These are phyloP conservation scores for Aphanoascus verrucosus DNA, from an alignment of 2,329 filamentous ascomycete genomes.

Conservation along the genomic window DNA sequence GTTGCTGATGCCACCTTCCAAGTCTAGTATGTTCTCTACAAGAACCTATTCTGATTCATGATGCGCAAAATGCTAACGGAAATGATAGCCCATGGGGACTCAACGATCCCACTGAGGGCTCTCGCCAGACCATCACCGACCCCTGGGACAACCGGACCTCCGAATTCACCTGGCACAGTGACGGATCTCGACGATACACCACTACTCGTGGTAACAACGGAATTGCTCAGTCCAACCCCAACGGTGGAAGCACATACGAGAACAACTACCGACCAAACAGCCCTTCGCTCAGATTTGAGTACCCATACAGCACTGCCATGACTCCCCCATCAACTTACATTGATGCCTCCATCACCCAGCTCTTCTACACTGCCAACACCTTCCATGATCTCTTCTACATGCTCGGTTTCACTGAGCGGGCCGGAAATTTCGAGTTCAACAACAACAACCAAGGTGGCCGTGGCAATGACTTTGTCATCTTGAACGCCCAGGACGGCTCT, in stretches of 20 bases:
- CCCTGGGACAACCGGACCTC: constrained; percentile 12
- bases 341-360: constrained; percentile 14
- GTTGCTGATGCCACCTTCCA: constrained; percentile 13
- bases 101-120: constrained; percentile 15
- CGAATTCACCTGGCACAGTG: constrained; percentile 13
- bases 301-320: constrained; percentile 10
- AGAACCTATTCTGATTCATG: background rate
- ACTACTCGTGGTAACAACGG: constrained; percentile 14
- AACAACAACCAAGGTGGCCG: constrained; percentile 13
- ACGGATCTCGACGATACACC: constrained; percentile 8
- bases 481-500: constrained; percentile 15
- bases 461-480: constrained; percentile 13
- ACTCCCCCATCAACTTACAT: constrained; percentile 9
- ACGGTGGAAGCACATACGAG: constrained; percentile 8
- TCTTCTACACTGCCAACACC: constrained; percentile 14
- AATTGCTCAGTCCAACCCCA: constrained; percentile 14
- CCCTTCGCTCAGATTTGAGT: constrained; percentile 10
- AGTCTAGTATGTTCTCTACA: constrained; percentile 11
- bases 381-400: constrained; percentile 13
- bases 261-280: constrained; percentile 16
- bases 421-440: constrained; percentile 14
- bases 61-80: background rate
- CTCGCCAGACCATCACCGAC: constrained; percentile 8
- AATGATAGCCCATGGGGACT: constrained; percentile 11
- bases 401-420: constrained; percentile 13